These are phyloP conservation scores for Metarhizium rileyi DNA, from an alignment of 2,329 filamentous ascomycete species.

Conservation along the genomic window DNA sequence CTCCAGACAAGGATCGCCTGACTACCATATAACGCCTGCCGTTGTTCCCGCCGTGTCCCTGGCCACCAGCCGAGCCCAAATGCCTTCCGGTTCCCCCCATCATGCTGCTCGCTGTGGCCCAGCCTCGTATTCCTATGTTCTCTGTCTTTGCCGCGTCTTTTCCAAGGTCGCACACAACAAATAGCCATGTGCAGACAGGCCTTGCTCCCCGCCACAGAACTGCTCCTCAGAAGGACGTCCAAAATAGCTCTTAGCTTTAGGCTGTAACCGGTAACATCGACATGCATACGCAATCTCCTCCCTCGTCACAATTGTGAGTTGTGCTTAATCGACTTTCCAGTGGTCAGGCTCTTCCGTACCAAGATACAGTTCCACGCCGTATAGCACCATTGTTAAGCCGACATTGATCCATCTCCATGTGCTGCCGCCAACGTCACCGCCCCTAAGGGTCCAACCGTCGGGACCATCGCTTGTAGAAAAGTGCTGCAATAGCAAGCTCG, in stretches of 20 bases:
- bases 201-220: background rate
- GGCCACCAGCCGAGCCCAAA: slow-evolving; percentile 2
- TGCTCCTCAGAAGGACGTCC: background rate
- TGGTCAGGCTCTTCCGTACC: slow-evolving; percentile 80
- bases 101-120: background rate
- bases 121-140: background rate
- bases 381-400: slow-evolving; percentile 77
- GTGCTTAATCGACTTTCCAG: slow-evolving; percentile 84
- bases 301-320: background rate
- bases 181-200: background rate
- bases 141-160: background rate
- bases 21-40: slow-evolving; percentile 22
- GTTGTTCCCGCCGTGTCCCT: slow-evolving; percentile 10
- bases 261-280: background rate
- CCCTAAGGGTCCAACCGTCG: slow-evolving; percentile 75
- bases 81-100: background rate
- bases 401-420: slow-evolving; percentile 93
- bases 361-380: slow-evolving; percentile 82
- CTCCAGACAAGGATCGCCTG: slow-evolving; percentile 19
- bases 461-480: slow-evolving; percentile 69
- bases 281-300: background rate
- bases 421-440: slow-evolving; percentile 70
- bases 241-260: background rate
- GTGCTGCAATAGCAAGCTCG: slow-evolving; percentile 88
- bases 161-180: background rate